Conservation (phyloP, 768 basidiomycete genomes). For the Filobasidium floriforme region DNA sequence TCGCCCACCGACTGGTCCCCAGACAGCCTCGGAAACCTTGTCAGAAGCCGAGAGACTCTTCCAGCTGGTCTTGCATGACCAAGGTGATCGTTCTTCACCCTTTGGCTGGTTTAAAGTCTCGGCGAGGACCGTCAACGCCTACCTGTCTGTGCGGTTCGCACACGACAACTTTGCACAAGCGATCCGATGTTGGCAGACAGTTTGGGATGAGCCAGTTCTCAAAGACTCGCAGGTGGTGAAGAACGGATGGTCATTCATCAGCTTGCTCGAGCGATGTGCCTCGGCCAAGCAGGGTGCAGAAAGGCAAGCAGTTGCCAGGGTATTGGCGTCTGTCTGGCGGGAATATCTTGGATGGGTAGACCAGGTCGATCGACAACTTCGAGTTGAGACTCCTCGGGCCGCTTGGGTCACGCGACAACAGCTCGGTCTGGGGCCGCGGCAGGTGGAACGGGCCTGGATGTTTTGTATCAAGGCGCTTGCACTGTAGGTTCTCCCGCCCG, state of each 20-base stretch:
- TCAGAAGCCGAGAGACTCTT: constrained; percentile 26
- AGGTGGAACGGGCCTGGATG: constrained; percentile 61
- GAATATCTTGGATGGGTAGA: constrained; percentile 52
- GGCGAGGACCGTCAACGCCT: constrained; percentile 65
- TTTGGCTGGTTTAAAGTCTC: constrained; percentile 59
- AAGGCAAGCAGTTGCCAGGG: constrained; percentile 34
- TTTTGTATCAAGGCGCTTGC: constrained; percentile 62
- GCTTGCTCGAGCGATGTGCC: constrained; percentile 63
- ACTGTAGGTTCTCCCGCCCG: constrained; percentile 51
- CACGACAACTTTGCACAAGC: constrained; percentile 54
- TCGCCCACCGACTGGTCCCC: constrained; percentile 21
- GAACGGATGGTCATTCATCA: constrained; percentile 56
- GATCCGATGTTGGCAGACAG: constrained; percentile 50
- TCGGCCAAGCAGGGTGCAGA: constrained; percentile 49
- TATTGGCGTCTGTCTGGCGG: constrained; percentile 58
- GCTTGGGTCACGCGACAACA: constrained; percentile 1
- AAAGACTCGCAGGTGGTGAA: constrained; percentile 47
- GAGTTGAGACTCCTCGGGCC: constrained; percentile 1
- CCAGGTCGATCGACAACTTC: background rate
- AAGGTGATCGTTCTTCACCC: constrained; percentile 31
- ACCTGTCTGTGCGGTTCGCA: constrained; percentile 65
- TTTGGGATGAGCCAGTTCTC: constrained; percentile 46
- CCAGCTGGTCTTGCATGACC: constrained; percentile 9
- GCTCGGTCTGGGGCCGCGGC: constrained; percentile 31
- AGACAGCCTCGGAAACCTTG: constrained; percentile 25